These are phyloP conservation scores for Cenchrus purpureus DNA, from an alignment of 176 grass and related monocot genomes.

Conservation along the genomic window DNA sequence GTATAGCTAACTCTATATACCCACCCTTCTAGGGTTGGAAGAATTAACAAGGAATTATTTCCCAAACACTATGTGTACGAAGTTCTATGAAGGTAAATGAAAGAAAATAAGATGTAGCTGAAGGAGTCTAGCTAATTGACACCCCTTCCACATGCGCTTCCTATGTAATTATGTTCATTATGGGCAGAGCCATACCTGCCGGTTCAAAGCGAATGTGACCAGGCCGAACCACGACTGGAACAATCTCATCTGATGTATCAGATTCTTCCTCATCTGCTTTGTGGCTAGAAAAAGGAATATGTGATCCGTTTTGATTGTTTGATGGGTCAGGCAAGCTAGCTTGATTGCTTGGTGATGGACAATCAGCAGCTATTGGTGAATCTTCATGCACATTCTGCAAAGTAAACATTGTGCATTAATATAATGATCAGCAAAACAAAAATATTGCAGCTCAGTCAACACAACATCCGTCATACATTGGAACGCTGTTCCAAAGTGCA, in stretches of 20 bases:
- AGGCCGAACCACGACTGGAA: conserved; percentile 77
- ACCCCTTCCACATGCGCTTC: background rate
- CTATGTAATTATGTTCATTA: conserved; percentile 1
- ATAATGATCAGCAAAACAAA: conserved; percentile 24
- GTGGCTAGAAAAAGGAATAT: conserved; percentile 40
- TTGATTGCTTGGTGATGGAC: conserved; percentile 44
- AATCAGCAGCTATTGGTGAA: conserved; percentile 37
- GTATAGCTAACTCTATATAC: no score
- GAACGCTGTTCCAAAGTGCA: background rate
- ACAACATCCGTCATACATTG: background rate
- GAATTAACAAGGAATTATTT: no score
- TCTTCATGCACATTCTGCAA: conserved; percentile 51
- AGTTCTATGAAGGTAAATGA: background rate
- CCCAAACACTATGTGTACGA: no score
- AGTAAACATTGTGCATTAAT: conserved; percentile 38
- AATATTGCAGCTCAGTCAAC: conserved; percentile 15
- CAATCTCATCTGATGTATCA: conserved; percentile 63
- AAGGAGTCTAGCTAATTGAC: background rate
- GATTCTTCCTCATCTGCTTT: conserved; percentile 46
- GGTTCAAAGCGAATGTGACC: conserved; percentile 95
- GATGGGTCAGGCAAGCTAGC: conserved; percentile 20
- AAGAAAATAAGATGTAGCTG: background rate
- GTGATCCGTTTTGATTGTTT: conserved; percentile 48
- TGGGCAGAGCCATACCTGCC: conserved; percentile 58
- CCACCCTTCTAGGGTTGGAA: no score